These are phyloP conservation scores for Aspergillus egyptiacus DNA, from an alignment of 495 filamentous ascomycete genomes.

Conservation along the genomic window DNA sequence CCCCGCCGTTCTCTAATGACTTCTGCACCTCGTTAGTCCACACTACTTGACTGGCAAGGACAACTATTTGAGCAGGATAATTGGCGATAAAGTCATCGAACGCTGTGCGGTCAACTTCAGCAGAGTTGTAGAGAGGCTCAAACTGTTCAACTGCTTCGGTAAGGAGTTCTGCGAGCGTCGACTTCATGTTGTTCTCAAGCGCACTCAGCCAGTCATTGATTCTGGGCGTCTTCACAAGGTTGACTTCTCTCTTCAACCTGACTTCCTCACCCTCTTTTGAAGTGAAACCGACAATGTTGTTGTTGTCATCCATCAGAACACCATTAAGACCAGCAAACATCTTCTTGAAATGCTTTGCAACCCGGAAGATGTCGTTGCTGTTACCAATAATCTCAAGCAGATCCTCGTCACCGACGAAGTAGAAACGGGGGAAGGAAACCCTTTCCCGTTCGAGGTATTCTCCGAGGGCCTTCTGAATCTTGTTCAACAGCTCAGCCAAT, in stretches of 20 bases:
- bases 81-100: constrained; percentile 71
- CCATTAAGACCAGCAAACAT: constrained; percentile 97
- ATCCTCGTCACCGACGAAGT: constrained; percentile 98
- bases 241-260: constrained; percentile 80
- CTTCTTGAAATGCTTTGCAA: constrained; percentile 98
- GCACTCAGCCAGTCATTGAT: constrained; percentile 98
- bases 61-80: constrained; percentile 91
- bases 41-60: constrained; percentile 88
- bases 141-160: constrained; percentile 74
- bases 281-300: constrained; percentile 80
- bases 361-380: constrained; percentile 90
- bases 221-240: constrained; percentile 81
- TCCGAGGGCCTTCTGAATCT: constrained; percentile 97
- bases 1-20: constrained; percentile 63
- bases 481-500: constrained; percentile 90
- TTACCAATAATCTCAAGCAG: constrained; percentile 99
- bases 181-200: constrained; percentile 89
- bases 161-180: constrained; percentile 83
- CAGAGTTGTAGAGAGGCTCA: constrained; percentile 59
- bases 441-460: constrained; percentile 98
- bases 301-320: constrained; percentile 84
- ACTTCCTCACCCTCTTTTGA: constrained; percentile 96
- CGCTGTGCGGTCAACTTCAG: constrained; percentile 56
- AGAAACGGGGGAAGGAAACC: constrained; percentile 95
- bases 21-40: constrained; percentile 84